Evolutionary conservation across 441 rosid species (phyloP), one percentile per base, ranked within the genome.

Genomic region (Pelargonium fulgidum): DNA sequence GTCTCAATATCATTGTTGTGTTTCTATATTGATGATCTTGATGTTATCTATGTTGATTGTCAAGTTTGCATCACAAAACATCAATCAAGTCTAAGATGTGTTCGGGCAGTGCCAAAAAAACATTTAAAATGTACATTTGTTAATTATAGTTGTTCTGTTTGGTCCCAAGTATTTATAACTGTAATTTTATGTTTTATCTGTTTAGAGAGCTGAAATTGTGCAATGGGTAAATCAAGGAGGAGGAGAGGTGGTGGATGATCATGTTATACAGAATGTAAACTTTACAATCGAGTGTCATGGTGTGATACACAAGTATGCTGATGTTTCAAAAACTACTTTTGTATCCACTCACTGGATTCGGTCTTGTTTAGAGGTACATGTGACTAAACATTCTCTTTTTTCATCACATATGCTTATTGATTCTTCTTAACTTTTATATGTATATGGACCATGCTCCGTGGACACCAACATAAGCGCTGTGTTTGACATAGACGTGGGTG

Each of bases 291-390:
- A 95, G 68, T 82, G 93, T 78, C 98, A 95, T 83, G 97, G 98
- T 45, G 61, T 69, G 78, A 74, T 77, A 75, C 76, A 81, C 36
- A 65, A 68, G 62, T 68, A 78, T 75, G 69, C 68, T 52, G 71
- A 68, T 72, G 75, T 52, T 75, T 29, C 73, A 39, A 66, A 73
- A 59, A 84, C 80, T 78, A 85, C 79, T 66, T 81, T 65, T 84
- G 91, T 95, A 65, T 95, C 99, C 64, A 90, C 91, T 80, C 99
- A 95, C 58, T 95, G 99, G 99, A 80, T 92, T 77, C 84, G 88
- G 66, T 90, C 93, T 81, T 95, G 97, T 83, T 82, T 90, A 80
- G 91, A 92, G 98, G 98, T 95, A 85, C 54, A 64, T 54, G 50
- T 68, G 66, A 42, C 20, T 22, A 50, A 47, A 13, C 29, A 50